Conservation (phyloP, 1,139 yeast genomes). For the Blastobotrys malaysiensis region DNA sequence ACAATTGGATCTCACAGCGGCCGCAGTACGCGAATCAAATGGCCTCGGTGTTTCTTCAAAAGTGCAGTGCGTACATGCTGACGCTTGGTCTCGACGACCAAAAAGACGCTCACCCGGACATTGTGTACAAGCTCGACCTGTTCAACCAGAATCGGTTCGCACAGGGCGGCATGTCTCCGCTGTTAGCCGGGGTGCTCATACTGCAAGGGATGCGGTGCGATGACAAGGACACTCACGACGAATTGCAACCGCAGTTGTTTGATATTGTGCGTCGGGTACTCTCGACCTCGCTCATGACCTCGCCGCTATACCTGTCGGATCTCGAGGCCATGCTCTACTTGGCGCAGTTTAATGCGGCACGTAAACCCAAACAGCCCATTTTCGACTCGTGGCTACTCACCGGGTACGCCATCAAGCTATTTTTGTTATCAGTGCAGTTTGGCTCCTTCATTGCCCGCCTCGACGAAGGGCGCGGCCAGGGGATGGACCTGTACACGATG, state of each 20-base stretch:
- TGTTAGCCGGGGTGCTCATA: slow-evolving; percentile 20
- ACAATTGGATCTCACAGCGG: slow-evolving; percentile 38
- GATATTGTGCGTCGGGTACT: slow-evolving; percentile 42
- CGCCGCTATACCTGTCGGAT: slow-evolving; percentile 49
- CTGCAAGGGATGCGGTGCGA: slow-evolving; percentile 33
- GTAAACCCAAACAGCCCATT: slow-evolving; percentile 45
- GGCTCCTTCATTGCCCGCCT: slow-evolving; percentile 33
- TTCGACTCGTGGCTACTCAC: slow-evolving; percentile 47
- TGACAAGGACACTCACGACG: slow-evolving; percentile 42
- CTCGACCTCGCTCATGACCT: slow-evolving; percentile 44
- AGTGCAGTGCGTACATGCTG: slow-evolving; percentile 17
- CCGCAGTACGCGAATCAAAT: slow-evolving; percentile 16
- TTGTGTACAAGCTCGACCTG: not conserved
- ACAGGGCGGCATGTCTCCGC: slow-evolving; percentile 11
- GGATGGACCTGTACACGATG: slow-evolving; percentile 44
- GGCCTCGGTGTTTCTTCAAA: slow-evolving; percentile 15
- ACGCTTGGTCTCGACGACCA: not conserved
- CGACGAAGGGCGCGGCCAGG: slow-evolving; percentile 11
- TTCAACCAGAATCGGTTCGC: not conserved
- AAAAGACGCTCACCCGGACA: not conserved
- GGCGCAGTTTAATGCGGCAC: slow-evolving; percentile 46
- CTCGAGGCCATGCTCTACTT: slow-evolving; percentile 50
- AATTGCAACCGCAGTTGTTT: slow-evolving; percentile 42
- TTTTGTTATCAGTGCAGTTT: slow-evolving; percentile 40
- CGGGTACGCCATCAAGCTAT: slow-evolving; percentile 44